Conservation (phyloP, 345 rosid species). For the Syzygium jambos region DNA sequence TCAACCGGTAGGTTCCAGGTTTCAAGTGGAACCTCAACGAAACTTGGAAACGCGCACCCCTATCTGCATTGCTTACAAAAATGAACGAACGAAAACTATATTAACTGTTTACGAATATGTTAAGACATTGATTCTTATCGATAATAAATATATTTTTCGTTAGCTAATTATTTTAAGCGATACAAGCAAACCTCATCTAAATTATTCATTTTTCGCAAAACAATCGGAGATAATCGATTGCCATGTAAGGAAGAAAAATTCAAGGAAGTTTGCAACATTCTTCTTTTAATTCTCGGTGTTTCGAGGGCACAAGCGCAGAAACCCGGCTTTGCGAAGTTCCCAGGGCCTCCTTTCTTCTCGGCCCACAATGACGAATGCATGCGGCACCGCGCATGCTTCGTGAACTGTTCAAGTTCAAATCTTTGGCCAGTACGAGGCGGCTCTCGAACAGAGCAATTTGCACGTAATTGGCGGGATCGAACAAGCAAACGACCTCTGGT, state of each 20-base stretch:
- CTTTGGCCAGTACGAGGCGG: neutral
- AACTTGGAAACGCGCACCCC: no score
- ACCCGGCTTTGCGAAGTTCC: neutral
- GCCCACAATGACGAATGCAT: neutral
- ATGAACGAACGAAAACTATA: no score
- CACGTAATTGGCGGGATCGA: neutral
- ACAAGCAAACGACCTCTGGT: neutral
- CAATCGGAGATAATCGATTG: rapidly evolving
- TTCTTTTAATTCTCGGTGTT: neutral
- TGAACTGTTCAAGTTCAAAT: rapidly evolving
- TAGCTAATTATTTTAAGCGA: no score
- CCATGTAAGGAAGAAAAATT: no score
- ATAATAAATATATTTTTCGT: no score
- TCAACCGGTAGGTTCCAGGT: no score
- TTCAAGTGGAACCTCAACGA: no score
- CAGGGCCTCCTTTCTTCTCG: neutral
- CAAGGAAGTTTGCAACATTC: neutral
- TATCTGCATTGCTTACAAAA: no score
- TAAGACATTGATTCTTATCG: no score
- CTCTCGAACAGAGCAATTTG: neutral
- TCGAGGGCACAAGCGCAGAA: neutral
- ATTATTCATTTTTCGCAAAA: neutral
- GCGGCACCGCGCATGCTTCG: rapidly evolving
- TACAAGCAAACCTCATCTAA: no score
- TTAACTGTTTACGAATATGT: no score